Evolutionary conservation across 75 land plant species (phyloP).

Genomic region (Chamaecyparis obtusa): DNA sequence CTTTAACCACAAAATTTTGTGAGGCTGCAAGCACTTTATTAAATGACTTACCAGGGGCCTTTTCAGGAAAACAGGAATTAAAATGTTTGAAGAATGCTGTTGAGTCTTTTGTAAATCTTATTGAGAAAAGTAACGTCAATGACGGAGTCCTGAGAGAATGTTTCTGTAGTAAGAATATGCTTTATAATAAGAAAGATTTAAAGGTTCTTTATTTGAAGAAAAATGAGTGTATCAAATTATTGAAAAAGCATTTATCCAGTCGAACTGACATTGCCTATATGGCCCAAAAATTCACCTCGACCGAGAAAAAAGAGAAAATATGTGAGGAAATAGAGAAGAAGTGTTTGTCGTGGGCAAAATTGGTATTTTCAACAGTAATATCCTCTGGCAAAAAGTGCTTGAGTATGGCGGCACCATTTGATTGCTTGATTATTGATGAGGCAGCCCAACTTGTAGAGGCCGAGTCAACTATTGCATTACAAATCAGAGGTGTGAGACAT

Average conservation of each 20-base stretch:
- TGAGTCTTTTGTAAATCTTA: background rate
- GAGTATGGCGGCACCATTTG: slow-evolving; percentile 27
- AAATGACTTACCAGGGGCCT: background rate
- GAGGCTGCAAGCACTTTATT: background rate
- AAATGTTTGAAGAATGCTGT: background rate
- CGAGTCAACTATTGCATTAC: slow-evolving; percentile 59
- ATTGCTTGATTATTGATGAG: slow-evolving; percentile 71
- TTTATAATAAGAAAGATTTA: too few relatives aligned
- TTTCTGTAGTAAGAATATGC: background rate
- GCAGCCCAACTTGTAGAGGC: slow-evolving; percentile 83
- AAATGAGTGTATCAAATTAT: too few relatives aligned
- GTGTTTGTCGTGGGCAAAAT: slow-evolving; percentile 20
- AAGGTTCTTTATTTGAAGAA: too few relatives aligned
- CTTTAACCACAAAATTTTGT: background rate
- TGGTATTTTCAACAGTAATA: slow-evolving; percentile 64
- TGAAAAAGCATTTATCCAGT: too few relatives aligned
- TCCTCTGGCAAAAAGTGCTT: slow-evolving; percentile 30
- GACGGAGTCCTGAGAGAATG: background rate
- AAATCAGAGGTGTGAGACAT: slow-evolving; percentile 43
- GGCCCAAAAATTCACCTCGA: background rate
- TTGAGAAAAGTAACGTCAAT: background rate
- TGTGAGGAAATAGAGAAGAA: background rate
- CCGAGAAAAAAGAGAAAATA: too few relatives aligned
- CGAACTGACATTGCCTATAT: background rate
- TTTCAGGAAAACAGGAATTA: background rate